Conservation (phyloP, 176 grass and related monocot genomes). For the Carex scoparia region DNA sequence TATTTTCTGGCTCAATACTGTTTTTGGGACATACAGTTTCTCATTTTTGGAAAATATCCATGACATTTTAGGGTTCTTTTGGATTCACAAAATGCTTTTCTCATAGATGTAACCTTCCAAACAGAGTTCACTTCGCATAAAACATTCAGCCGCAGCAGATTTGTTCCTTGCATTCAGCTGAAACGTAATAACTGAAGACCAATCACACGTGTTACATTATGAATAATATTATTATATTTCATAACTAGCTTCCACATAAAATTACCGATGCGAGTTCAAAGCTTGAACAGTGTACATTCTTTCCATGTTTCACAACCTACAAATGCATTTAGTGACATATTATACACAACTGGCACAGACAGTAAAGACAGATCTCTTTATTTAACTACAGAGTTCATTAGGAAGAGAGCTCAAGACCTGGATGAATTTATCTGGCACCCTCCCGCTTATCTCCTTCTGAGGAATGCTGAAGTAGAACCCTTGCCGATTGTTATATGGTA, state of each 20-base stretch:
- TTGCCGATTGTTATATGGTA: constrained; percentile 66
- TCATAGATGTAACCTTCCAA: constrained; percentile 61
- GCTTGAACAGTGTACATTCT: constrained; percentile 90
- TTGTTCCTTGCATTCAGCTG: constrained; percentile 99
- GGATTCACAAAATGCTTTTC: background rate
- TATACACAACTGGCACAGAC: background rate
- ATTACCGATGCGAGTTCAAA: constrained; percentile 95
- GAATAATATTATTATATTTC: background rate
- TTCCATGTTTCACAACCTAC: constrained; percentile 92
- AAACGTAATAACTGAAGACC: constrained; percentile 19
- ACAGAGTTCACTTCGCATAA: constrained; percentile 75
- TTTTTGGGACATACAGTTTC: constrained; percentile 1
- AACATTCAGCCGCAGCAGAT: constrained; percentile 90
- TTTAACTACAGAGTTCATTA: constrained; percentile 22
- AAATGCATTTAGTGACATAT: constrained; percentile 13
- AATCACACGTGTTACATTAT: background rate
- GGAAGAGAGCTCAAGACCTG: constrained; percentile 42
- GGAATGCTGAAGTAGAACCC: constrained; percentile 95
- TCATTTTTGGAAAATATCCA: background rate
- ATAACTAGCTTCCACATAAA: constrained; percentile 18
- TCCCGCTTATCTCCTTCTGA: constrained; percentile 71
- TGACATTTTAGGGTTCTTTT: constrained; percentile 2
- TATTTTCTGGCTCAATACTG: background rate
- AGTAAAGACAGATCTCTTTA: constrained; percentile 21
- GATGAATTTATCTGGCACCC: constrained; percentile 83